Conservation (phyloP, 1,284 basidiomycete genomes). For the Fereydounia khargensis region DNA sequence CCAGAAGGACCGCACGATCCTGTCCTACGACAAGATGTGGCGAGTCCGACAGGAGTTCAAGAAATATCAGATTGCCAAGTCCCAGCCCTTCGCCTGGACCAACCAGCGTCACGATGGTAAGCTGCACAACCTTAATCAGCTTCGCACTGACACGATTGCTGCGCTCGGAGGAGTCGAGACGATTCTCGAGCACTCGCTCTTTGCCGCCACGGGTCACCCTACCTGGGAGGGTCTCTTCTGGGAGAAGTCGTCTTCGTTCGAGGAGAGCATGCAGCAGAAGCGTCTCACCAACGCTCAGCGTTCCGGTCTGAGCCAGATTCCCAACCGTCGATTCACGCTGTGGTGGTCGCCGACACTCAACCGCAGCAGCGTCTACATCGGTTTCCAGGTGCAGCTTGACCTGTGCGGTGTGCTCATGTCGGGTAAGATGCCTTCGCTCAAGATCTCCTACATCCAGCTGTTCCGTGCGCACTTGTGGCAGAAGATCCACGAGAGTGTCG, state of each 20-base stretch:
- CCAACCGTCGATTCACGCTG: constrained; percentile 98
- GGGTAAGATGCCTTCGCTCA: constrained; percentile 87
- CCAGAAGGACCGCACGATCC: constrained; percentile 94
- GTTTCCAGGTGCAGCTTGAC: constrained; percentile 99
- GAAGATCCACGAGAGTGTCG: constrained; percentile 70
- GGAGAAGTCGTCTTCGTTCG: constrained; percentile 69
- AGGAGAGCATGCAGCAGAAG: constrained; percentile 84
- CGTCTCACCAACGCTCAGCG: constrained; percentile 86
- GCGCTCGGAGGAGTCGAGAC: constrained; percentile 96
- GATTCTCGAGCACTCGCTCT: constrained; percentile 93
- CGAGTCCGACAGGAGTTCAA: constrained; percentile 84
- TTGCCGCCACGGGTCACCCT: constrained; percentile 90
- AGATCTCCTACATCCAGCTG: constrained; percentile 86
- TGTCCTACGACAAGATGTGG: constrained; percentile 97
- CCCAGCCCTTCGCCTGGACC: constrained; percentile 97
- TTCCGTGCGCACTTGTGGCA: constrained; percentile 99
- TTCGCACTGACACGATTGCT: constrained; percentile 98
- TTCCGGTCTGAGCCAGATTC: constrained; percentile 95
- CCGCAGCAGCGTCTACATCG: constrained; percentile 96
- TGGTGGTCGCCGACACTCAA: constrained; percentile 98
- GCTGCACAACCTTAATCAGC: constrained; percentile 96
- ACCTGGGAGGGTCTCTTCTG: constrained; percentile 65
- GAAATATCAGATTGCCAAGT: constrained; percentile 83
- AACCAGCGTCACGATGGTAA: constrained; percentile 97
- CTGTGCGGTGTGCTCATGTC: constrained; percentile 84